Conservation (phyloP, 78 protist genomes). For the Trichosphaerium sp. region DNA sequence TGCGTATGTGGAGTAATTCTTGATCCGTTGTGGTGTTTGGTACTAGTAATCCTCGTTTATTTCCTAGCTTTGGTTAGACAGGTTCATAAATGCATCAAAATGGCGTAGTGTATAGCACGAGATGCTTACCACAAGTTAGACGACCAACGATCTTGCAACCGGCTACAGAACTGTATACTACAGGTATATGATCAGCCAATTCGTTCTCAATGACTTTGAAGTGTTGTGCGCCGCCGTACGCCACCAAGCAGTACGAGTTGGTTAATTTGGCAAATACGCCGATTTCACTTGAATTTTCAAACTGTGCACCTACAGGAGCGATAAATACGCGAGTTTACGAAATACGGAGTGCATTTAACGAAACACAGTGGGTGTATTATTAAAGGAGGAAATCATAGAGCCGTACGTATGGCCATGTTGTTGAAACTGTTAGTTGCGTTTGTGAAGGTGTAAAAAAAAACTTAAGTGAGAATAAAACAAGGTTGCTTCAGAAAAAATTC, state of each 20-base stretch:
- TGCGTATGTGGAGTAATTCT: slow-evolving; percentile 93
- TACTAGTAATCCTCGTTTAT: slow-evolving; percentile 90
- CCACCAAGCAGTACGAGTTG: slow-evolving; percentile 91
- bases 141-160: slow-evolving; percentile 84
- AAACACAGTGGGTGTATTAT: no score
- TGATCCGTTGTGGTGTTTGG: slow-evolving; percentile 95
- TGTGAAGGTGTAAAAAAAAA: no score
- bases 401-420: no score
- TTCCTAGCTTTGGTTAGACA: slow-evolving; percentile 53
- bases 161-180: slow-evolving; percentile 72
- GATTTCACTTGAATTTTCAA: slow-evolving; percentile 89
- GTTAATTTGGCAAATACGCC: slow-evolving; percentile 97
- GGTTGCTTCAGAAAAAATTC: no score
- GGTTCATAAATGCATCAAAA: not conserved
- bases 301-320: slow-evolving; percentile 79
- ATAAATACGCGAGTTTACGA: no score
- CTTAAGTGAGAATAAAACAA: no score
- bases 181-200: slow-evolving; percentile 89
- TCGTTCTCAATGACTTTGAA: slow-evolving; percentile 87
- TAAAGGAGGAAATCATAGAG: no score
- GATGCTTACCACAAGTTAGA: slow-evolving; percentile 38
- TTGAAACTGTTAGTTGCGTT: no score
- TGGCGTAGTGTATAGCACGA: not conserved
- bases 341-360: no score
- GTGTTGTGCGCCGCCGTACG: slow-evolving; percentile 83